Evolutionary conservation across 805 yeast species (phyloP).

Genomic region (Cyberlindnera maclurae): DNA sequence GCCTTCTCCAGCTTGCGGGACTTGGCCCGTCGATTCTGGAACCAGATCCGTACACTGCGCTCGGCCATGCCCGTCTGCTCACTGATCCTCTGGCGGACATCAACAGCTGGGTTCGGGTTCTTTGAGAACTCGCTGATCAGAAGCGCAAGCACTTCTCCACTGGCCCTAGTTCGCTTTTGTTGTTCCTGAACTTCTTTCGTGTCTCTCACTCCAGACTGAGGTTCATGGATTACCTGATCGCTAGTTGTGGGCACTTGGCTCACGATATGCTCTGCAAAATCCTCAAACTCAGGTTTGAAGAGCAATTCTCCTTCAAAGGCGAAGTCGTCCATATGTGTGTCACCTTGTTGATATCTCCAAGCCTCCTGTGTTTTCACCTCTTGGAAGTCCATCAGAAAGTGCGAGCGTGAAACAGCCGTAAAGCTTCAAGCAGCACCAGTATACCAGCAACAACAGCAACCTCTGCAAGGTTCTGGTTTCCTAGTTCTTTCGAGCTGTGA

Average conservation of each 20-base stretch:
- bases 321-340: constrained; percentile 9
- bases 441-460: too few species aligned
- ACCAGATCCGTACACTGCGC: constrained; percentile 88
- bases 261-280: background rate
- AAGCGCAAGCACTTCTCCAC: constrained; percentile 70
- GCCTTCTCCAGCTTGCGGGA: constrained; percentile 56
- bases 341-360: too few species aligned
- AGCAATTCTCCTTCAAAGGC: constrained; percentile 11
- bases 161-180: constrained; percentile 59
- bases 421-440: too few species aligned
- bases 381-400: too few species aligned
- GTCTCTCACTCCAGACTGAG: too few species aligned
- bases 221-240: too few species aligned
- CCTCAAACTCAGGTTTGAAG: constrained; percentile 11
- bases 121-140: constrained; percentile 61
- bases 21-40: constrained; percentile 82
- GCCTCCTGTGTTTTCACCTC: too few species aligned
- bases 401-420: too few species aligned
- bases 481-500: too few species aligned
- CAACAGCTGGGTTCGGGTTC: constrained; percentile 73
- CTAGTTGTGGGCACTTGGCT: background rate
- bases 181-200: constrained; percentile 2
- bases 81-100: constrained; percentile 61
- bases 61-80: constrained; percentile 76
- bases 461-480: too few species aligned